Evolutionary conservation across 2,329 filamentous ascomycete genomes (phyloP).

Genomic region (Alternaria incomplexa): DNA sequence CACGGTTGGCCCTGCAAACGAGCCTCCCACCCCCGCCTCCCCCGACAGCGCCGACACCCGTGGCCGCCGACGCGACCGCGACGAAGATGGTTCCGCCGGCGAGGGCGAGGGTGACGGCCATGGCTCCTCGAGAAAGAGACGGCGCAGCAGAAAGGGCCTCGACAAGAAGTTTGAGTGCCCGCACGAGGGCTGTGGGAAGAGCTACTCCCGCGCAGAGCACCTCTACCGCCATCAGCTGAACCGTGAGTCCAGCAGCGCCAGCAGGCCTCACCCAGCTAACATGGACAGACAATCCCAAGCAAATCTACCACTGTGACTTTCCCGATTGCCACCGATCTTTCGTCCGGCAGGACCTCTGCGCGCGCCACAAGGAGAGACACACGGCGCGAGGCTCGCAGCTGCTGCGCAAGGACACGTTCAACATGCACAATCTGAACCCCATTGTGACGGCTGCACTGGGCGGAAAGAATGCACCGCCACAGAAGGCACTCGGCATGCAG

Average conservation of each 20-base stretch:
- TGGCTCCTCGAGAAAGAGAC: slow-evolving; percentile 59
- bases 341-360: slow-evolving; percentile 90
- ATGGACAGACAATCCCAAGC: slow-evolving; percentile 80
- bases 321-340: slow-evolving; percentile 89
- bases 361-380: slow-evolving; percentile 63
- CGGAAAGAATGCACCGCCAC: slow-evolving; percentile 33
- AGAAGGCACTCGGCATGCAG: slow-evolving; percentile 33
- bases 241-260: slow-evolving; percentile 60
- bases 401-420: slow-evolving; percentile 73
- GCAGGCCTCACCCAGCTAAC: slow-evolving; percentile 16
- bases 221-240: slow-evolving; percentile 96
- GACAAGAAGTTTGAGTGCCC: slow-evolving; percentile 78
- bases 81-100: slow-evolving; percentile 34
- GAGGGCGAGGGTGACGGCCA: slow-evolving; percentile 36
- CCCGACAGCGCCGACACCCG: slow-evolving; percentile 43
- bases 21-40: slow-evolving; percentile 42
- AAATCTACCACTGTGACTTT: slow-evolving; percentile 93
- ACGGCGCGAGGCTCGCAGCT: slow-evolving; percentile 73
- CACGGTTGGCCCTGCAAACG: slow-evolving; percentile 27
- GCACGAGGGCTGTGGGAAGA: slow-evolving; percentile 88
- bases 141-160: slow-evolving; percentile 76
- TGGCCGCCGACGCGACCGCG: slow-evolving; percentile 48
- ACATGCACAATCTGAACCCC: slow-evolving; percentile 57
- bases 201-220: slow-evolving; percentile 95
- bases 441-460: slow-evolving; percentile 50